Evolutionary conservation across 305 asterid genomes (phyloP), one percentile per base, ranked within the genome.

Genomic region (Rubia balearica): DNA sequence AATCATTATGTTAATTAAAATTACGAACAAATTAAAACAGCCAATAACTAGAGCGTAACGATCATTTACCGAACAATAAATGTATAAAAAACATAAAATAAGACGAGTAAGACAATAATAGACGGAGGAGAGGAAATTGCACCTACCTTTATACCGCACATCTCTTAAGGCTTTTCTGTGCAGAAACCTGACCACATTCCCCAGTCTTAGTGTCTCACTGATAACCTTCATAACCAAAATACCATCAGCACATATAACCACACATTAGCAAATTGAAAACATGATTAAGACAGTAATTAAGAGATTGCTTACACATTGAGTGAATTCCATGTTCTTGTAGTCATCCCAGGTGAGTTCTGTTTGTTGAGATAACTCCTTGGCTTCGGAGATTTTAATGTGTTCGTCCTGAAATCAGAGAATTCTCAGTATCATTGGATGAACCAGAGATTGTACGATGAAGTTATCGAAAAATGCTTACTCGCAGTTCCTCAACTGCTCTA

Each of bases 161-260:
- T 92, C 88, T 82, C 89, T 87, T 16, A 92, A 76, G 7, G 96
- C 96, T 74, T 92, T 92, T 67, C 98, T 84, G 77, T 92, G 98
- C 11, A 92, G 90, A 85, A 92, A 92, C 80, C 96, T 85, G 24
- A 92, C 98, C 67, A 92, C 96, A 78, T 92, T 92, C 56, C 98
- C 98, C 6, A 89, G 83, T 80, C 98, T 82, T 12, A 92, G 74
- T 19, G 96, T 90, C 87, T 90, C 98, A 62, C 78, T 84, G 63
- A 91, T 84, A 45, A 91, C 92, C 97, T 91, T 61, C 66, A 68
- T 14, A 19, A 56, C 9, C 38, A 77, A 8, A 10, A 21, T 4
- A 56, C 5, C 10, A 56, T 6, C 61, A 55, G 22, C 27, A 55
- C 61, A 17, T 9, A 55, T 0, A 55, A 19, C 8, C 27, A 55